Evolutionary conservation across 352 stramenopile species (phyloP), one percentile per base, ranked within the genome.

Genomic region (Phytophthora idaei): DNA sequence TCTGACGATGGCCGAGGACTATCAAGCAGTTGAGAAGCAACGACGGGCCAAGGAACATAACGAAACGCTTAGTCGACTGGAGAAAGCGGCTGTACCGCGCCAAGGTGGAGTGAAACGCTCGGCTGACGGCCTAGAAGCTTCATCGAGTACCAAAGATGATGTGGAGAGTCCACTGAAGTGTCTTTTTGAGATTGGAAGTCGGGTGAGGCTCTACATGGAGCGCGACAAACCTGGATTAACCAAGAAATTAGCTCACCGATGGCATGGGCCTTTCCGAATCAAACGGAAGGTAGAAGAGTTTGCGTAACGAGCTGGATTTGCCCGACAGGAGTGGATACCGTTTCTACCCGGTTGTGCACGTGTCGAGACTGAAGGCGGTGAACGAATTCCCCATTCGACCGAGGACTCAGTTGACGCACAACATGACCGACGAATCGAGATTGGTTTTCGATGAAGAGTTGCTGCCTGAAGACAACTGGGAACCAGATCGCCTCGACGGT

Each of bases 381-480:
- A 57, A 37, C 4, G 34, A 57, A 14, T 48, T 44, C 21, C 10
- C 5, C n/a, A 25, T 0, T 11, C 5, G 27, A 34, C 42, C 39
- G 25, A 21, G 17, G 15, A 51, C 28, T 52, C 49, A 5, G 14
- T 31, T 56, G n/a, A 17, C 15, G 0, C 50, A 8, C 1, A 15
- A 32, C 0, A 8, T 47, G 50, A n/a, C 14, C 17, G 29, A 42
- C 2, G 28, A 32, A 17, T 46, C 8, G 8, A 21, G 56, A 0
- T 6, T 63, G 2, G 45, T 53, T 31, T 64, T 64, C n/a, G 57
- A 64, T 12, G 47, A 51, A 25, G 57, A 57, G n/a, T 5, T 64
- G 0, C 28, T 65, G 3, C 48, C 17, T 25, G 39, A 65, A 21
- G 58, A 65, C n/a, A 59, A 31, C 39, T 54, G 17, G 17, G 17